Percentiles rank a stretch among this genome's conserved stretches.
These are phyloP conservation scores for Chlorella sp. DNA, from an alignment of 139 green algal genomes.

Conservation along the genomic window DNA sequence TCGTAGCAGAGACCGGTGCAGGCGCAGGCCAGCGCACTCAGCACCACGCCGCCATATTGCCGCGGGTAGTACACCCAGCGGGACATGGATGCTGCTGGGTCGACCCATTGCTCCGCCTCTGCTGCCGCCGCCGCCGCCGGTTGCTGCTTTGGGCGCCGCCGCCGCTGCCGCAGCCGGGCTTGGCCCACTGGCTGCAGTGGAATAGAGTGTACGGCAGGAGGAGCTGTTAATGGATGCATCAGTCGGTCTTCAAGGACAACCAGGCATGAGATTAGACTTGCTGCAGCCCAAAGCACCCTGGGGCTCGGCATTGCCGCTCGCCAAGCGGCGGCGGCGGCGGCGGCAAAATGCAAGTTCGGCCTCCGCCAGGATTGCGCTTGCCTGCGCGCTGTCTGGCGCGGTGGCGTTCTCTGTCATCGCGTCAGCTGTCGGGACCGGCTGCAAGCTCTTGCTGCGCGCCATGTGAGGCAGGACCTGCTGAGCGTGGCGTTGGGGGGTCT, in stretches of 20 bases:
- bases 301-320: background rate
- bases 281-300: background rate
- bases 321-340: no score
- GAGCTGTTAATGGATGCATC: background rate
- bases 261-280: background rate
- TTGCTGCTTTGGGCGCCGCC: background rate
- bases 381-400: no score
- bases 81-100: background rate
- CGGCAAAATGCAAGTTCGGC: no score
- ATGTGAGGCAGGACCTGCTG: no score
- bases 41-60: slow-evolving; percentile 36
- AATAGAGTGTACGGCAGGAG: background rate
- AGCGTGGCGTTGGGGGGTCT: no score
- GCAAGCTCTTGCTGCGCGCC: no score
- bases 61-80: slow-evolving; percentile 10
- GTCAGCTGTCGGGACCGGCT: no score
- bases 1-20: slow-evolving; percentile 22
- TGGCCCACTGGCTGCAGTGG: background rate
- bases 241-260: background rate
- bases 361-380: no score
- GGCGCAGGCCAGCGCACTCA: slow-evolving; percentile 16
- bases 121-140: background rate
- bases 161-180: background rate
- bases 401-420: no score
- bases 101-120: background rate